Evolutionary conservation across 305 asterid genomes (phyloP).

Genomic region (Salvia sclarea): DNA sequence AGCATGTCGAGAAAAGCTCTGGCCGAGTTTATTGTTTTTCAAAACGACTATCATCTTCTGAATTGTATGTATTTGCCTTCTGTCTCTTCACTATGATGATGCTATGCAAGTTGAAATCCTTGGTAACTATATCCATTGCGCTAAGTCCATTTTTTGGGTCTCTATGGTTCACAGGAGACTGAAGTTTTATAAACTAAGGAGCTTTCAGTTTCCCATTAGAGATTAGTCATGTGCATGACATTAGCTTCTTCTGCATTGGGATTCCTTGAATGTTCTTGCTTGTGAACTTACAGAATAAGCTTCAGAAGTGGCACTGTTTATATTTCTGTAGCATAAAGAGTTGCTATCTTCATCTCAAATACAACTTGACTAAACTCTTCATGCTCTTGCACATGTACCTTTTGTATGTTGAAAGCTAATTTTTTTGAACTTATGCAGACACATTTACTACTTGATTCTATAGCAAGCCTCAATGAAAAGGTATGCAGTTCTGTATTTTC

Average conservation of each 20-base stretch:
- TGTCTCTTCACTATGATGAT: background rate
- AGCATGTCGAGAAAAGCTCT: background rate
- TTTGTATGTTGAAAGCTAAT: background rate
- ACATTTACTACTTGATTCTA: constrained; percentile 42
- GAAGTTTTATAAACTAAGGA: background rate
- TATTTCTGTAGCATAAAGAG: background rate
- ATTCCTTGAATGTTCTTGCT: too few relatives aligned
- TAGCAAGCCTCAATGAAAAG: constrained; percentile 46
- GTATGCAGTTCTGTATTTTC: constrained; percentile 30
- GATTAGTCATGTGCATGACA: background rate
- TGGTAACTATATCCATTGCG: background rate
- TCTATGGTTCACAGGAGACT: background rate
- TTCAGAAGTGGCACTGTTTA: background rate
- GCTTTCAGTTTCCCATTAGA: background rate
- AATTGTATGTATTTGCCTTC: background rate
- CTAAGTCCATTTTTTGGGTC: background rate
- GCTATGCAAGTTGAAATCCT: background rate
- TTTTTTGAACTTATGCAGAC: constrained; percentile 39
- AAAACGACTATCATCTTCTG: background rate
- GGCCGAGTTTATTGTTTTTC: background rate
- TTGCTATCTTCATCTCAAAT: background rate
- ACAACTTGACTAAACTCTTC: background rate
- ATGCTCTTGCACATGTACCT: background rate
- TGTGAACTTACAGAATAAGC: too few relatives aligned
- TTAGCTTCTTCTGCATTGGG: too few relatives aligned